Conservation (phyloP, 2,329 filamentous ascomycete species). For the Arthrobotrys sphaeroides region DNA sequence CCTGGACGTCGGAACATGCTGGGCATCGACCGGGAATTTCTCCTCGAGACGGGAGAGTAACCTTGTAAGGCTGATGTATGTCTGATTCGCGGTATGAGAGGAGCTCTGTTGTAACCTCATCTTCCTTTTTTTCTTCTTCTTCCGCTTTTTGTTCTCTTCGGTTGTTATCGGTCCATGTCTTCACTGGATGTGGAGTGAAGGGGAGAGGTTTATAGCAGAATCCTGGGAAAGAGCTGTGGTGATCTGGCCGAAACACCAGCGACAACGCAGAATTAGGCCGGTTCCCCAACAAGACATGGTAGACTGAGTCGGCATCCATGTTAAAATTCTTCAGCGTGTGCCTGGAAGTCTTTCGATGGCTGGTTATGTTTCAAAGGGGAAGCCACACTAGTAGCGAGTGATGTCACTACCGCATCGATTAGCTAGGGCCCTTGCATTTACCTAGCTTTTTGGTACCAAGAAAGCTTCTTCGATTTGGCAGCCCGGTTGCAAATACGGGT, state of each 20-base stretch:
- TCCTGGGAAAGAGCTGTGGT: conserved; percentile 30
- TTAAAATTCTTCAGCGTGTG: conserved; percentile 2
- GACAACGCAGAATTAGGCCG: conserved; percentile 25
- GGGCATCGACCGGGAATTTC: conserved; percentile 38
- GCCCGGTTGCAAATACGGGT: neutral
- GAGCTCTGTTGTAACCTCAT: conserved; percentile 51
- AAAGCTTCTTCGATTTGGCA: neutral
- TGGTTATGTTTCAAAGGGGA: conserved; percentile 2
- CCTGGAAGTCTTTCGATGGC: conserved; percentile 12
- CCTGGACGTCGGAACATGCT: conserved; percentile 25
- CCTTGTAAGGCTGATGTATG: conserved; percentile 43
- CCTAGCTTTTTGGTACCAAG: neutral
- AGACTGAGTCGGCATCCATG: neutral
- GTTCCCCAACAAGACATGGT: neutral
- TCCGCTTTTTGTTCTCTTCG: neutral
- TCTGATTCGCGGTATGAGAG: conserved; percentile 29
- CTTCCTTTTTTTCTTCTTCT: neutral
- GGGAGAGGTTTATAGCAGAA: conserved; percentile 21
- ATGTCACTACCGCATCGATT: conserved; percentile 23
- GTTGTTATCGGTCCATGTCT: conserved; percentile 16
- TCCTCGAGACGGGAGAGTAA: conserved; percentile 45
- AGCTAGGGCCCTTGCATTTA: neutral
- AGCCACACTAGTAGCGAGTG: neutral
- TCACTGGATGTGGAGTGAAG: neutral
- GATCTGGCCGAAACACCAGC: conserved; percentile 50